These are phyloP conservation scores for Eimeria tenella DNA, from an alignment of 169 alveolate genomes.

Conservation along the genomic window DNA sequence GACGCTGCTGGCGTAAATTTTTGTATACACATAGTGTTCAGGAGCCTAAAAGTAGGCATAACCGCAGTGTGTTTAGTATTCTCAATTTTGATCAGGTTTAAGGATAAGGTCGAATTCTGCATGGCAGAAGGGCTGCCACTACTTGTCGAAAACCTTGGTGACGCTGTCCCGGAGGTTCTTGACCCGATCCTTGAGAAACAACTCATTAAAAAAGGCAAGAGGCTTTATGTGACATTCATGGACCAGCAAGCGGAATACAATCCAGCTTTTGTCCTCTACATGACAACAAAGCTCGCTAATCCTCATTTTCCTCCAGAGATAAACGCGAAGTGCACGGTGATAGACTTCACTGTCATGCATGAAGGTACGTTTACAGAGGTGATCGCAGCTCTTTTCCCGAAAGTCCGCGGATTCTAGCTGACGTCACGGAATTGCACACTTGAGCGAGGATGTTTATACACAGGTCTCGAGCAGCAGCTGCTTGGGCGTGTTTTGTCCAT, in stretches of 20 bases:
- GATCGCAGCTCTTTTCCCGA: too few species aligned
- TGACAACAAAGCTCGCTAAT: slow-evolving; percentile 96
- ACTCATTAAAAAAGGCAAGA: slow-evolving; percentile 92
- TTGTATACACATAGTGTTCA: too few species aligned
- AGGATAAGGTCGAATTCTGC: slow-evolving; percentile 95
- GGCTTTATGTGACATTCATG: slow-evolving; percentile 89
- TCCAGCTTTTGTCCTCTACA: slow-evolving; percentile 89
- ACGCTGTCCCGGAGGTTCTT: slow-evolving; percentile 96
- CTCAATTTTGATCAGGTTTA: slow-evolving; percentile 85
- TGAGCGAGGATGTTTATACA: background rate
- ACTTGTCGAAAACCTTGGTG: slow-evolving; percentile 96
- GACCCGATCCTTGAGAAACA: slow-evolving; percentile 97
- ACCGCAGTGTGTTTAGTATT: too few species aligned
- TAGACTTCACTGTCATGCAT: slow-evolving; percentile 98
- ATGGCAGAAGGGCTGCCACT: slow-evolving; percentile 94
- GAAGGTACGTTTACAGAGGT: slow-evolving; percentile 79
- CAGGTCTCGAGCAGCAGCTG: slow-evolving; percentile 97
- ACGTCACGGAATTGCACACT: too few species aligned
- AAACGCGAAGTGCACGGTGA: slow-evolving; percentile 97
- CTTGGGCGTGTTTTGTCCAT: slow-evolving; percentile 96
- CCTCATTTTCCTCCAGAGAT: slow-evolving; percentile 99
- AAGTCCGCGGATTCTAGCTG: too few species aligned
- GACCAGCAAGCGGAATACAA: slow-evolving; percentile 90
- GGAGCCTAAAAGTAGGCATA: too few species aligned
- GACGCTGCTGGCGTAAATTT: too few species aligned